Conservation (phyloP, 2,329 filamentous ascomycete genomes). For the Cytospora paraplurivora region DNA sequence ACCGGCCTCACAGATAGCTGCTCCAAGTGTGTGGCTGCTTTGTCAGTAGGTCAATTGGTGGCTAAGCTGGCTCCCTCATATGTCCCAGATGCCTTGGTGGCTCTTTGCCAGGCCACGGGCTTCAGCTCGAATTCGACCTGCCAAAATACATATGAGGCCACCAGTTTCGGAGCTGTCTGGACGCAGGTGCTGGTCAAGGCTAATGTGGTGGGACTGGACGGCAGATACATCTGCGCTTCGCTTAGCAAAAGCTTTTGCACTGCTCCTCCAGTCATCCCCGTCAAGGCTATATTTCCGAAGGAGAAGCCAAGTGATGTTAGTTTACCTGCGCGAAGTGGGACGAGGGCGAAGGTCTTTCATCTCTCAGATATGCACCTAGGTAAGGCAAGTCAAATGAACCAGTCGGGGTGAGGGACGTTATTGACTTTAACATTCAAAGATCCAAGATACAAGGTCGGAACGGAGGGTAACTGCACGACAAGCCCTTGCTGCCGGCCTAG, state of each 20-base stretch:
- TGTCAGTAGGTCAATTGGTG: slow-evolving; percentile 52
- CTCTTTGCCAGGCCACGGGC: slow-evolving; percentile 50
- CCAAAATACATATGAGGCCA: slow-evolving; percentile 47
- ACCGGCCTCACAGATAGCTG: slow-evolving; percentile 46
- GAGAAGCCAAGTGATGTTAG: slow-evolving; percentile 51
- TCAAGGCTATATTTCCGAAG: slow-evolving; percentile 56
- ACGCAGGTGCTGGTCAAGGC: slow-evolving; percentile 58
- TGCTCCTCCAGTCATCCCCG: slow-evolving; percentile 45
- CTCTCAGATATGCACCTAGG: slow-evolving; percentile 57
- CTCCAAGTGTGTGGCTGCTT: slow-evolving; percentile 54
- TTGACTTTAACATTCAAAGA: slow-evolving; percentile 37
- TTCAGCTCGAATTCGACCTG: slow-evolving; percentile 52
- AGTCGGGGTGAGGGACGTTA: neutral
- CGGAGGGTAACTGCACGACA: slow-evolving; percentile 56
- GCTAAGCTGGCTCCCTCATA: slow-evolving; percentile 51
- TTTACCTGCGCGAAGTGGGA: slow-evolving; percentile 50
- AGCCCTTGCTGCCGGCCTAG: slow-evolving; percentile 53
- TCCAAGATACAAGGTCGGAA: slow-evolving; percentile 53
- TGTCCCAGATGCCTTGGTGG: slow-evolving; percentile 53
- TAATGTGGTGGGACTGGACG: slow-evolving; percentile 56
- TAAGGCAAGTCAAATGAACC: slow-evolving; percentile 15
- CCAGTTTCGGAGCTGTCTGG: slow-evolving; percentile 57
- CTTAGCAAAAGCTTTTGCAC: slow-evolving; percentile 51
- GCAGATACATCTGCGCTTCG: slow-evolving; percentile 57
- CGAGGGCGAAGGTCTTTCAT: slow-evolving; percentile 58